phyloP scores from a whole-genome alignment of 495 filamentous ascomycete species.

The Podospora pseudopauciseta region DNA sequence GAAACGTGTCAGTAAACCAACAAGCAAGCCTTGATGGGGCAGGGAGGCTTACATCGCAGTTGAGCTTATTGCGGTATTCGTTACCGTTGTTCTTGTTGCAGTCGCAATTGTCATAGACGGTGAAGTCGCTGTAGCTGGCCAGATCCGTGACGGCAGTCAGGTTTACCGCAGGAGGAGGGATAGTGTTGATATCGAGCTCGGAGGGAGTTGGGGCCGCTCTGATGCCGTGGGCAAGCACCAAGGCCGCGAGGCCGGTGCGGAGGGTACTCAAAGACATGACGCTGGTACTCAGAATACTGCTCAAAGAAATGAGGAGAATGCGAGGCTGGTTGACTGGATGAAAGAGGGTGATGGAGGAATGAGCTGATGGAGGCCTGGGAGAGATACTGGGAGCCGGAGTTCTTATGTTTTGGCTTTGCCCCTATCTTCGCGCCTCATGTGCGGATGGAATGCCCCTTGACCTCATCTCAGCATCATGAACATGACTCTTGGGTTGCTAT shows the following conservation, averaged over 20 bases:
- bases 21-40: not conserved
- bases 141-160: constrained; percentile 8
- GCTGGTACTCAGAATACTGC: not conserved
- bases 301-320: constrained; percentile 3
- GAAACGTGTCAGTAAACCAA: not conserved
- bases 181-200: not conserved
- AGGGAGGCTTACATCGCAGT: constrained; percentile 20
- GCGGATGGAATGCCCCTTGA: not conserved
- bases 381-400: not conserved
- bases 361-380: not conserved
- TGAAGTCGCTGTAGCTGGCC: constrained; percentile 8
- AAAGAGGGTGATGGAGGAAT: constrained; percentile 3
- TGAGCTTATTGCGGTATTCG: constrained; percentile 18
- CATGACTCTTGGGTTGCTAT: not conserved
- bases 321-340: not conserved
- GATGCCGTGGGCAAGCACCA: constrained; percentile 14
- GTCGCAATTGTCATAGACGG: constrained; percentile 15
- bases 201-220: constrained; percentile 14
- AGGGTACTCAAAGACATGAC: constrained; percentile 20
- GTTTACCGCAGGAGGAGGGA: constrained; percentile 8
- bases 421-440: not conserved
- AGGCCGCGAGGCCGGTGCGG: constrained; percentile 19
- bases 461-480: not conserved
- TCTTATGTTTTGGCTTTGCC: not conserved
- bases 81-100: constrained; percentile 18